phyloP scores from a whole-genome alignment of 805 yeast species.

The Candida nonsorbophila region DNA sequence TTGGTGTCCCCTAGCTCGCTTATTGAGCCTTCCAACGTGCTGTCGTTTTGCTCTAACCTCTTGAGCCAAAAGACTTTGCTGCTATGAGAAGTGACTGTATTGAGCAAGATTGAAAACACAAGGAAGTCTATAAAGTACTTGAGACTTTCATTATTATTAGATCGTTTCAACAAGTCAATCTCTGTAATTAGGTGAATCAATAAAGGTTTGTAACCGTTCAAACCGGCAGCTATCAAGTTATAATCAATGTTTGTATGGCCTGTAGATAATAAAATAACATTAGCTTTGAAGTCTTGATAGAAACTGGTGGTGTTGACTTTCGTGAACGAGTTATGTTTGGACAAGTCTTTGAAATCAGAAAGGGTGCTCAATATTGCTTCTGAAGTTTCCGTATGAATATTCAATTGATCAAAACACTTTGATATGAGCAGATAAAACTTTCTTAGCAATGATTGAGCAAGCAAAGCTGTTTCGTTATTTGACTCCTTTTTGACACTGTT shows the following conservation, averaged over 20 bases:
- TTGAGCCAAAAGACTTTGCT: constrained; percentile 20
- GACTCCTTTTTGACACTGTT: constrained; percentile 12
- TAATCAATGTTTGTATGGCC: constrained; percentile 1
- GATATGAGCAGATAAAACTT: too few species aligned
- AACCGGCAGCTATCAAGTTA: too few species aligned
- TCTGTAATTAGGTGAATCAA: too few species aligned
- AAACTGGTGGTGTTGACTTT: constrained; percentile 1
- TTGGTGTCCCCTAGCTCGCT: not conserved
- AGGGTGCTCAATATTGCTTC: too few species aligned
- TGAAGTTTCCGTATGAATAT: too few species aligned
- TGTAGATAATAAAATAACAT: constrained; percentile 1
- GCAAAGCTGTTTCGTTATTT: constrained; percentile 11
- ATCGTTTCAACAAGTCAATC: constrained; percentile 12
- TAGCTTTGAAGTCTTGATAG: constrained; percentile 4
- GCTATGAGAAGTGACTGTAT: constrained; percentile 9
- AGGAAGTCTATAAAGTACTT: constrained; percentile 18
- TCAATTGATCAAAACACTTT: too few species aligned
- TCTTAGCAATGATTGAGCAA: too few species aligned
- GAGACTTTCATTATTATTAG: constrained; percentile 19
- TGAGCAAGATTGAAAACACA: constrained; percentile 13
- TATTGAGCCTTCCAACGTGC: not conserved
- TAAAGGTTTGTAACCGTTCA: too few species aligned
- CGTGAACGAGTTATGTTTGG: too few species aligned
- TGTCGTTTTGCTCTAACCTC: constrained; percentile 2
- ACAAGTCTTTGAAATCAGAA: too few species aligned